Base-by-base conservation (phyloP, 2,329 filamentous ascomycete species). In the Phaeomoniella chlamydospora region DNA sequence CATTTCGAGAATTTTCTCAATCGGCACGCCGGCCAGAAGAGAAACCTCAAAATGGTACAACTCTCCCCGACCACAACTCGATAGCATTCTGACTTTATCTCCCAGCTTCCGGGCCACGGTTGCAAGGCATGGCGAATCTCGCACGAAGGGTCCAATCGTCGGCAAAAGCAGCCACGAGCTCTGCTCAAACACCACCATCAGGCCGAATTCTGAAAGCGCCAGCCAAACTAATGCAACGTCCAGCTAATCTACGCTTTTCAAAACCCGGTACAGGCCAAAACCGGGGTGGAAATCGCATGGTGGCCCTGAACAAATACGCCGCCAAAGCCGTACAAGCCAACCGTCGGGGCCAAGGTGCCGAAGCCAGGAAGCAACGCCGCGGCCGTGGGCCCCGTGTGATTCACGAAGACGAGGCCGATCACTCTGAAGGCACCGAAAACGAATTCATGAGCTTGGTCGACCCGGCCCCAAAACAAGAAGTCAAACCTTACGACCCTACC, bases 401-500 rank as follows among this genome's bases (percentile, higher is more conserved):
- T n/a, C 22, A 6, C n/a, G 6, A 9, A 6, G 22, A 26, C 6
- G 22, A 26, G 22, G 22, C 22, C 6, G 22, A 26, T 26, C 22
- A 6, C 22, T 6, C 6, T 9, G 22, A 26, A 26, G 22, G 9
- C 6, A 26, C 22, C 22, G 6, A 9, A 9, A 26, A 26, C 6
- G 22, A 26, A 26, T 26, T 26, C 22, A 6, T 9, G 22, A n/a
- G n/a, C 9, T 9, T 26, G 22, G n/a, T 26, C 22, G 22, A 26
- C n/a, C 22, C 22, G 6, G 6, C 22, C n/a, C 22, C 22, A 6
- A 26, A 26, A n/a, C 22, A 26, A 26, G 22, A 26, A n/a, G n/a
- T n/a, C 22, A 26, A 26, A 26, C 33, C 40, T 15, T 38, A 48
- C 29, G 38, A 41, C 3, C 45, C 45, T 5, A 39, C 37, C 11